Evolutionary conservation across 2,329 filamentous ascomycete genomes (phyloP).

Genomic region (Magnaporthiopsis rhizophila): DNA sequence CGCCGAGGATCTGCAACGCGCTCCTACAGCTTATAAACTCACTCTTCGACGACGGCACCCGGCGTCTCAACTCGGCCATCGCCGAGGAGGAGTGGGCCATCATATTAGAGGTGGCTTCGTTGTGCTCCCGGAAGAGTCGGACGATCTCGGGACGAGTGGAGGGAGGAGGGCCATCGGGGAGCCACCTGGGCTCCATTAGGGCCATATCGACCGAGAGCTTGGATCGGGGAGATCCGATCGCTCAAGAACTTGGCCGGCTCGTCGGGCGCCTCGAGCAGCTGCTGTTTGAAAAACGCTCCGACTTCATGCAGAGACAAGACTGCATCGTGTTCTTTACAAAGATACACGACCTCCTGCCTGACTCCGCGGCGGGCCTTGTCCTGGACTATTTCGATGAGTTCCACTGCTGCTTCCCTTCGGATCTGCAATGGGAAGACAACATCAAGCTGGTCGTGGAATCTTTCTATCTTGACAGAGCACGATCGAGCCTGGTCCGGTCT

Average conservation of each 20-base stretch:
- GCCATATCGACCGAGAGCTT: conserved; percentile 19
- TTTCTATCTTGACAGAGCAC: conserved; percentile 54
- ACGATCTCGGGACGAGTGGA: neutral
- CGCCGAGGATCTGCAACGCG: conserved; percentile 36
- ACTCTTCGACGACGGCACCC: conserved; percentile 44
- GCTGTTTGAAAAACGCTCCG: conserved; percentile 33
- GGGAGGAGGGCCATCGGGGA: conserved; percentile 6
- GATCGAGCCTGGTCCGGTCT: conserved; percentile 55
- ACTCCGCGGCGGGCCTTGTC: conserved; percentile 55
- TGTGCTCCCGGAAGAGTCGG: conserved; percentile 36
- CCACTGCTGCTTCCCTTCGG: conserved; percentile 63
- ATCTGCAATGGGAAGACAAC: conserved; percentile 59
- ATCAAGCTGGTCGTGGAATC: conserved; percentile 50
- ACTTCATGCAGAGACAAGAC: conserved; percentile 56
- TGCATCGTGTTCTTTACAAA: conserved; percentile 60
- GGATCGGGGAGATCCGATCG: conserved; percentile 30
- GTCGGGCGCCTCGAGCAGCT: conserved; percentile 42
- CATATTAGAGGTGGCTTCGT: conserved; percentile 50
- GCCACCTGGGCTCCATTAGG: conserved; percentile 12
- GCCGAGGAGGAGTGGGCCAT: conserved; percentile 59
- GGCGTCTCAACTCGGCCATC: conserved; percentile 46
- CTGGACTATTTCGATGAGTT: conserved; percentile 62
- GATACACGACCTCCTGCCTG: conserved; percentile 54
- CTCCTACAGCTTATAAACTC: conserved; percentile 46
- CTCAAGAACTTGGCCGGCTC: conserved; percentile 35